Conservation (phyloP, 805 yeast genomes). For the Metschnikowia santaceciliae region DNA sequence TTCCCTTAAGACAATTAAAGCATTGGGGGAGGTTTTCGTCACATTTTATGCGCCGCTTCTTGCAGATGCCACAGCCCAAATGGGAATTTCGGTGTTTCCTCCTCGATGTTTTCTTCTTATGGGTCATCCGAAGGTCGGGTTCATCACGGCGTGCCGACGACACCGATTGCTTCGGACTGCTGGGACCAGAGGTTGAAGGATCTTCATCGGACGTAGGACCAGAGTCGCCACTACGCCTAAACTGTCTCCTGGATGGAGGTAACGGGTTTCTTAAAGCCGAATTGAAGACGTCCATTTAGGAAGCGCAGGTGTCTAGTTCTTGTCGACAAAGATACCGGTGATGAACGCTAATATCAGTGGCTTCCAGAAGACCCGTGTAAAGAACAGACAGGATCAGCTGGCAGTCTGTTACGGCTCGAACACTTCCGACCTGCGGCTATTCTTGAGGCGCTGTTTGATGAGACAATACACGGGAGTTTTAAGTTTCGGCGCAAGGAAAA, state of each 20-base stretch:
- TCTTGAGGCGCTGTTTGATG: not conserved
- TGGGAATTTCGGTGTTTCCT: constrained; percentile 67
- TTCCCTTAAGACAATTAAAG: constrained; percentile 48
- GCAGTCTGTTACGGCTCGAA: not conserved
- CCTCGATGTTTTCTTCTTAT: constrained; percentile 42
- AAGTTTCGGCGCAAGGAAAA: not conserved
- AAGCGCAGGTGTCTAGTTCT: not conserved
- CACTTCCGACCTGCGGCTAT: not conserved
- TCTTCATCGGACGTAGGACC: constrained; percentile 6
- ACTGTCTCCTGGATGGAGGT: constrained; percentile 31
- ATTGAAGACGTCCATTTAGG: constrained; percentile 23
- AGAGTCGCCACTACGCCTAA: constrained; percentile 11
- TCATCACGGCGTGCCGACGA: constrained; percentile 14
- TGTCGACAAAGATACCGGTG: not conserved
- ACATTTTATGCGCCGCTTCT: constrained; percentile 59
- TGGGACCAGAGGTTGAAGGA: not conserved
- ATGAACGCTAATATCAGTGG: not conserved
- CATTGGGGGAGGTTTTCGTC: constrained; percentile 62
- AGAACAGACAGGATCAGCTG: not conserved
- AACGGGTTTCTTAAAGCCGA: constrained; percentile 31
- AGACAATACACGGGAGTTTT: not conserved
- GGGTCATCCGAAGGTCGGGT: constrained; percentile 8
- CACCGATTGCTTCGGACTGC: not conserved
- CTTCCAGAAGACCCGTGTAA: not conserved
- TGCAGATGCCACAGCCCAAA: constrained; percentile 70